Percentiles rank a stretch among this genome's conserved stretches.
Conservation (phyloP, 345 rosid genomes). For the Lenwebbia sp. region DNA sequence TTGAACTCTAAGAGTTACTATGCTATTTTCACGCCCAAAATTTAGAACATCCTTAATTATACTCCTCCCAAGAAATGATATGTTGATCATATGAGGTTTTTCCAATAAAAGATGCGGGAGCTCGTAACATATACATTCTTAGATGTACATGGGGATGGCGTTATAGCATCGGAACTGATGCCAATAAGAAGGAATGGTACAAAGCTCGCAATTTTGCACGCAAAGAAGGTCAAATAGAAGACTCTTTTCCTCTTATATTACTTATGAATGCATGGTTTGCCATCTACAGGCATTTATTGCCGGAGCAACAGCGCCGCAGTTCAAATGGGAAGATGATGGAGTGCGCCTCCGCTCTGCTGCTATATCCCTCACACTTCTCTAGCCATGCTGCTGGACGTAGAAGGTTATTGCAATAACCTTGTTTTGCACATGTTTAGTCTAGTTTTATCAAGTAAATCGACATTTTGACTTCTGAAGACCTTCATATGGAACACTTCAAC, state of each 20-base stretch:
- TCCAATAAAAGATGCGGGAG: background rate
- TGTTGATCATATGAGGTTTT: background rate
- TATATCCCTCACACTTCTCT: conserved; percentile 49
- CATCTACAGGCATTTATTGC: conserved; percentile 54
- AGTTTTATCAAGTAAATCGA: background rate
- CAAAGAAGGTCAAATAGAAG: background rate
- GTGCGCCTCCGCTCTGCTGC: conserved; percentile 79
- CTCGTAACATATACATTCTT: background rate
- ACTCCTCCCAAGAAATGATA: background rate
- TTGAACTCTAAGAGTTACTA: background rate
- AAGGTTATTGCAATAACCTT: background rate
- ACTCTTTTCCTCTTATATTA: background rate
- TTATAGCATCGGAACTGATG: background rate
- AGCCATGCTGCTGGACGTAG: background rate
- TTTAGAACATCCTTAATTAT: background rate
- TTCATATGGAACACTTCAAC: background rate
- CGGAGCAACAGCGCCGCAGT: conserved; percentile 85
- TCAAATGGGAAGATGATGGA: conserved; percentile 73
- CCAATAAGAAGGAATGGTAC: background rate
- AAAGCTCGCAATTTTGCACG: background rate
- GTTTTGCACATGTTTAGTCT: background rate
- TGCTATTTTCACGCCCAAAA: background rate
- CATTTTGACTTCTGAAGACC: background rate
- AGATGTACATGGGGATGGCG: background rate
- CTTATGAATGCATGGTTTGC: background rate